These are phyloP conservation scores for Diaporthe sp. DNA, from an alignment of 2,329 filamentous ascomycete genomes.

Conservation along the genomic window DNA sequence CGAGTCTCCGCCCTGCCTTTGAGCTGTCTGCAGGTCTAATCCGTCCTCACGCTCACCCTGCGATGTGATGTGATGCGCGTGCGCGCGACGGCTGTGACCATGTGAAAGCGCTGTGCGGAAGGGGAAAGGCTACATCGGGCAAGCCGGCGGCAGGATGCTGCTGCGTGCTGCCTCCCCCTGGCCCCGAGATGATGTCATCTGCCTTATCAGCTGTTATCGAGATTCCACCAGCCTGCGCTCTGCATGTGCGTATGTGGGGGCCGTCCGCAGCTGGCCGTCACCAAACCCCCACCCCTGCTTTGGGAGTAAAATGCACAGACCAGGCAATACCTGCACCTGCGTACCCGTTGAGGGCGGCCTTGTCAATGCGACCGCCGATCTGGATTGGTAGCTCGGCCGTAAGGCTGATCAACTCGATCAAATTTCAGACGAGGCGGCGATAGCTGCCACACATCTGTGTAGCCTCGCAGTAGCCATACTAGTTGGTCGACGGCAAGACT, in stretches of 20 bases:
- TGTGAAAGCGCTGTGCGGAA: conserved; percentile 15
- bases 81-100: conserved; percentile 1
- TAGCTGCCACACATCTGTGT: no score
- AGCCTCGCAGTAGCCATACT: background rate
- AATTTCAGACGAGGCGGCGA: conserved; percentile 1
- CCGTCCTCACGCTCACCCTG: conserved; percentile 3
- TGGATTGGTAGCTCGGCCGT: conserved; percentile 7
- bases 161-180: background rate
- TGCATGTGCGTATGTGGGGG: conserved; percentile 7
- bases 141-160: conserved; percentile 2
- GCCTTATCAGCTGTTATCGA: conserved; percentile 21
- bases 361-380: conserved; percentile 12
- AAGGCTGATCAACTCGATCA: conserved; percentile 34
- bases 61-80: background rate
- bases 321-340: background rate
- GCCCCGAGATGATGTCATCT: conserved; percentile 12
- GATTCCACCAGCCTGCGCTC: background rate
- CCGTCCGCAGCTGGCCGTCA: background rate
- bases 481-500: background rate
- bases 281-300: background rate
- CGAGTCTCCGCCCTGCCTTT: background rate
- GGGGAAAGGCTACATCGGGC: conserved; percentile 4
- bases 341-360: background rate
- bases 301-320: conserved; percentile 12
- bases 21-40: background rate